These are phyloP conservation scores for Acmispon strigosus DNA, from an alignment of 306 rosid genomes.

Conservation along the genomic window DNA sequence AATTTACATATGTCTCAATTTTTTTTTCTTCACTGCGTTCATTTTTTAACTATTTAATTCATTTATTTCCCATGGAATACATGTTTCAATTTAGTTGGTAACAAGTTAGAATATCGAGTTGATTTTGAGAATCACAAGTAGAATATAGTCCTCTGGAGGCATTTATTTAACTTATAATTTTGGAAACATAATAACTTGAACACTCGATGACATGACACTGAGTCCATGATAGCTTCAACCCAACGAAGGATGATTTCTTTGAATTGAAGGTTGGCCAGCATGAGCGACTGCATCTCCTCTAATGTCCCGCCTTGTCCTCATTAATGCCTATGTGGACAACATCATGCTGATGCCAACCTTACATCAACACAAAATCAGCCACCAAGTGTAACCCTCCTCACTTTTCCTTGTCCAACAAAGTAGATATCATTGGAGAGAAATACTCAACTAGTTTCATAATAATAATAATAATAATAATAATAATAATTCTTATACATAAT, in stretches of 20 bases:
- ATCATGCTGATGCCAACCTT: slow-evolving; percentile 51
- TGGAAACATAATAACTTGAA: neutral
- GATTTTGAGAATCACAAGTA: neutral
- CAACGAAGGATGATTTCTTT: slow-evolving; percentile 33
- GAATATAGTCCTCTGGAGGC: no score
- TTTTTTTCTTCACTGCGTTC: no score
- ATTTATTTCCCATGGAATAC: no score
- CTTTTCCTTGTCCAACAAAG: neutral
- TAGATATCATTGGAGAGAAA: no score
- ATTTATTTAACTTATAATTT: no score
- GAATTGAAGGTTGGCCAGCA: slow-evolving; percentile 44
- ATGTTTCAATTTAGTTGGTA: no score
- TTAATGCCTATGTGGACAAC: neutral
- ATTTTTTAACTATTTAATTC: no score
- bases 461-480: no score
- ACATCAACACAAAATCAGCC: slow-evolving; percentile 23
- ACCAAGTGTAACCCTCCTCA: neutral
- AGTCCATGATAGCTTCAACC: slow-evolving; percentile 30
- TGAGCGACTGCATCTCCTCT: slow-evolving; percentile 18
- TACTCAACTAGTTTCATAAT: no score
- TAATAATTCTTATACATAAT: no score
- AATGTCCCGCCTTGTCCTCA: slow-evolving; percentile 18
- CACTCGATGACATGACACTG: slow-evolving; percentile 2
- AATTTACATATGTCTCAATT: no score
- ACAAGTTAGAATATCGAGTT: no score